Conservation (phyloP, 805 yeast genomes). For the Hanseniaspora taiwanica region DNA sequence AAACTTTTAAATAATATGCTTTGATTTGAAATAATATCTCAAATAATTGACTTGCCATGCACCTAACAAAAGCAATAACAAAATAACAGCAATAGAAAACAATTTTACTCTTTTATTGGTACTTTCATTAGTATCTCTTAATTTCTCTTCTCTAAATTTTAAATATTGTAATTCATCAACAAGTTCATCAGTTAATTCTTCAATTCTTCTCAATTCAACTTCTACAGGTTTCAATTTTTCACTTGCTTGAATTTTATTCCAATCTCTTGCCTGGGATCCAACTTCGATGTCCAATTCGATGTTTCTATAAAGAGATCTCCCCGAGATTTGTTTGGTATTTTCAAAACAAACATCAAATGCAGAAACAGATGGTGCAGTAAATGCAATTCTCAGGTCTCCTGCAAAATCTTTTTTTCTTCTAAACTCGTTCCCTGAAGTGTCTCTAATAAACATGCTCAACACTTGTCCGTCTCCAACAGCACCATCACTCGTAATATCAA, state of each 20-base stretch:
- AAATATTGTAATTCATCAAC: constrained; percentile 69
- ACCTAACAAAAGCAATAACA: constrained; percentile 66
- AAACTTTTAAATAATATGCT: constrained; percentile 48
- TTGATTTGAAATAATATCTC: constrained; percentile 82
- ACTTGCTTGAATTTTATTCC: constrained; percentile 87
- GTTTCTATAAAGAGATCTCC: constrained; percentile 43
- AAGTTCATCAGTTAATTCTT: constrained; percentile 77
- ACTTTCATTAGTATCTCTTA: constrained; percentile 94
- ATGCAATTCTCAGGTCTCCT: constrained; percentile 62
- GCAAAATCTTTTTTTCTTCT: constrained; percentile 65
- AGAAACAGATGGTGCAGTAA: constrained; percentile 63
- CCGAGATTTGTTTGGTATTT: constrained; percentile 34
- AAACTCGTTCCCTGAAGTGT: constrained; percentile 75
- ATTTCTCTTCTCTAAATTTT: constrained; percentile 74
- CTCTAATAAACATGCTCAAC: constrained; percentile 54
- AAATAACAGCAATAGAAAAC: constrained; percentile 60
- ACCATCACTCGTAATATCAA: constrained; percentile 66
- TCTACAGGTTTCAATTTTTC: constrained; percentile 91
- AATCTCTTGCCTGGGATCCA: constrained; percentile 95
- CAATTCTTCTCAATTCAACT: constrained; percentile 74
- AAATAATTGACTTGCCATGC: constrained; percentile 87
- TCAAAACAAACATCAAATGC: constrained; percentile 89
- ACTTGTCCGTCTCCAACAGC: constrained; percentile 76
- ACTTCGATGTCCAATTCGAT: constrained; percentile 86
- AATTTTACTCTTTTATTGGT: constrained; percentile 87